phyloP scores from a whole-genome alignment of 139 green algal species.

The Astrephomene gubernaculifera region DNA sequence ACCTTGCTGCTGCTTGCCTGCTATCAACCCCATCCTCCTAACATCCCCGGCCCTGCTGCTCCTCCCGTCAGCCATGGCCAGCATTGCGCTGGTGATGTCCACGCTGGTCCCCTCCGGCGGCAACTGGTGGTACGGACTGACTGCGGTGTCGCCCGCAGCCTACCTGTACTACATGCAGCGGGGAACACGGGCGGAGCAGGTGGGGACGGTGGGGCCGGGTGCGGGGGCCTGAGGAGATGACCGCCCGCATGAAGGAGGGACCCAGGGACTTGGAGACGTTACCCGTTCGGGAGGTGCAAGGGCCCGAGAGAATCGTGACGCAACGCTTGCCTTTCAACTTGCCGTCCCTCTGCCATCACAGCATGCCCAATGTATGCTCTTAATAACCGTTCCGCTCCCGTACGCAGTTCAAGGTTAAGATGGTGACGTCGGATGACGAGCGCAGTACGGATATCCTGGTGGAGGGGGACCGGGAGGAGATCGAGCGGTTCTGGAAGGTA shows the following conservation, averaged over 20 bases:
- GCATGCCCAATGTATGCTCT: too few species aligned
- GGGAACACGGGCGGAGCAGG: conserved; percentile 80
- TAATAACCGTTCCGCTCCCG: neutral
- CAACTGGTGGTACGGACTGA: conserved; percentile 89
- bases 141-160: conserved; percentile 75
- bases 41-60: neutral
- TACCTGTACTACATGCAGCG: conserved; percentile 86
- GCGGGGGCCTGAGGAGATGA: neutral
- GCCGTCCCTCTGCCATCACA: too few species aligned
- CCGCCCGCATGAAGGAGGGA: too few species aligned
- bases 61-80: conserved; percentile 70
- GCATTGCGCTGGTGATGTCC: conserved; percentile 85
- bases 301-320: too few species aligned
- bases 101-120: conserved; percentile 71
- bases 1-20: too few species aligned
- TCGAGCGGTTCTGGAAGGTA: conserved; percentile 84
- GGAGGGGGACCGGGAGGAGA: conserved; percentile 91
- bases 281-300: too few species aligned
- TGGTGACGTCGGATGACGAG: conserved; percentile 91
- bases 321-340: too few species aligned
- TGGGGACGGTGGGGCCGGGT: conserved; percentile 20
- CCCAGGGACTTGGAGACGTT: too few species aligned
- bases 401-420: conserved; percentile 78
- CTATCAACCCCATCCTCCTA: too few species aligned
- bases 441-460: conserved; percentile 87